These are phyloP conservation scores for Saxophila tyrrhenica DNA, from an alignment of 495 filamentous ascomycete genomes.

Conservation along the genomic window DNA sequence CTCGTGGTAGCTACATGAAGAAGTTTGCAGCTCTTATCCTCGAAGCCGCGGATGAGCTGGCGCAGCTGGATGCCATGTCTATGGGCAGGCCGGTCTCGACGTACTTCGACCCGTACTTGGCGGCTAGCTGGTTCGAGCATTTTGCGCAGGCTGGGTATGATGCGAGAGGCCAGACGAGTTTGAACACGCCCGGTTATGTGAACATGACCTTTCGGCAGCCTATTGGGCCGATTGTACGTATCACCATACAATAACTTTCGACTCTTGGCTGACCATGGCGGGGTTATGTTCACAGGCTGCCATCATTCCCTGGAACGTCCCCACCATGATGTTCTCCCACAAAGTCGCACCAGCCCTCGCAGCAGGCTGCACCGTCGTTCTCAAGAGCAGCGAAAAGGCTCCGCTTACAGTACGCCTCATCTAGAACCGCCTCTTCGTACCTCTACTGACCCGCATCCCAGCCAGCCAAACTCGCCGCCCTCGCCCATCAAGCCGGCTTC, in stretches of 20 bases:
- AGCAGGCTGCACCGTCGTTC: conserved; percentile 27
- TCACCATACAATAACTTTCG: neutral
- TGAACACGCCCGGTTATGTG: conserved; percentile 25
- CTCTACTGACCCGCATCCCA: neutral
- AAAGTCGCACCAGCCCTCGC: conserved; percentile 29
- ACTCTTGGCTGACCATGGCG: too few relatives aligned
- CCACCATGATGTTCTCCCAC: conserved; percentile 20
- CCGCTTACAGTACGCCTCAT: conserved; percentile 23
- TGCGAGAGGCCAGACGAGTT: conserved; percentile 22
- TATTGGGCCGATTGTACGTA: conserved; percentile 23
- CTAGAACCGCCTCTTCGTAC: neutral
- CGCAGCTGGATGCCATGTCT: conserved; percentile 41
- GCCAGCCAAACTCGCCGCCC: conserved; percentile 23
- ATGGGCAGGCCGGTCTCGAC: conserved; percentile 37
- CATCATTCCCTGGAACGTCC: conserved; percentile 34
- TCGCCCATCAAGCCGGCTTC: conserved; percentile 29
- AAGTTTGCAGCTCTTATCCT: conserved; percentile 42
- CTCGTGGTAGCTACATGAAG: conserved; percentile 37
- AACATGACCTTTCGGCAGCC: conserved; percentile 29
- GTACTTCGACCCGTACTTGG: conserved; percentile 29
- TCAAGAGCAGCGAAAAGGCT: conserved; percentile 31
- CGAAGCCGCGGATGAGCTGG: conserved; percentile 38
- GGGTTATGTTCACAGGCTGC: too few relatives aligned
- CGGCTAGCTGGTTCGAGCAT: conserved; percentile 18
- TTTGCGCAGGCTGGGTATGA: conserved; percentile 20